Base-by-base conservation (phyloP, 768 basidiomycete genomes). In the Boletus sp. region DNA sequence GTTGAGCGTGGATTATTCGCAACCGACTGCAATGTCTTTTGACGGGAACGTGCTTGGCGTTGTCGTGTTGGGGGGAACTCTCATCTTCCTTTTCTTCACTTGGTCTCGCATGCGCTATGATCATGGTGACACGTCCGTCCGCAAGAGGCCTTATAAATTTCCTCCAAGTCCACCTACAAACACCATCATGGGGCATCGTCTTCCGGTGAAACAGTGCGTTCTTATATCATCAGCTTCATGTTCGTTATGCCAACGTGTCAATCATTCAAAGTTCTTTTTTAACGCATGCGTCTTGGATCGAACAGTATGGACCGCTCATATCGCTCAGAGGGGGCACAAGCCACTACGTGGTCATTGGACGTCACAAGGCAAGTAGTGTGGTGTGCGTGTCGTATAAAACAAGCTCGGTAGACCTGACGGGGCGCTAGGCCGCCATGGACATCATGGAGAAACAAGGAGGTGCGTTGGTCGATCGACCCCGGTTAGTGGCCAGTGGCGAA, bases 371-470 rank as follows among this genome's bases (percentile, higher is more conserved):
- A 50, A 37, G 56, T 55, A 11, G 8, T 5, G 17, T 29, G 2
- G 10, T 35, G 4, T 28, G 18, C 17, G 18, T 41, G 28, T 29
- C 17, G 1, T 24, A 10, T 15, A 29, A 20, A 47, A 15, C 11
- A 12, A 3, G 28, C 7, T 15, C 32, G 11, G 33, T 37, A 32
- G 18, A 40, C 47, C 37, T 46, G 36, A 52, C 40, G 17, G 36
- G 28, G 12, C 59, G 76, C 33, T 72, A 82, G 62, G 81, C 81
- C 1, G 81, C 82, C 0, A 73, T 82, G 3, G 82, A 84, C 5
- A 79, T 84, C 52, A 80, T 85, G 82, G 83, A 85, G 64, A 80
- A 79, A 55, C 80, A 83, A 60, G 83, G 83, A 0, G 77, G 77
- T 2, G 58, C 69, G 0, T 20, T 44, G 14, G 42, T 28, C 24